Base-by-base conservation (phyloP, 768 basidiomycete genomes). In the Suillus occidentalis region DNA sequence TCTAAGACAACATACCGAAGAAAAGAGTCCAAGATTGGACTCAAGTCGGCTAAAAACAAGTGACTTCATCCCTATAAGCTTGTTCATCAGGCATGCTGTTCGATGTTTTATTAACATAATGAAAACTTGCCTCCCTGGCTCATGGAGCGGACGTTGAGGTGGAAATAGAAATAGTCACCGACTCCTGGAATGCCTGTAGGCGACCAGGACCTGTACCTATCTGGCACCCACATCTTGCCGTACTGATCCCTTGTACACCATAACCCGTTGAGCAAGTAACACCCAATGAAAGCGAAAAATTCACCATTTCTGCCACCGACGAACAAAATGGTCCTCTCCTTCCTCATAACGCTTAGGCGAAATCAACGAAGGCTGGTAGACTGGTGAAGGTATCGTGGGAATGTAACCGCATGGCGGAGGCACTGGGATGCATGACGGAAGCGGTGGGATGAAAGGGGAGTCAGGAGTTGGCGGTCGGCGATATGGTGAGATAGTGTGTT, bases 231-330 rank as follows among this genome's bases (percentile, higher is more conserved):
- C 10, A 25, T 25, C 22, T 28, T 42, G 25, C 3, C 12, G 3
- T 42, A 28, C 18, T 7, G 18, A 42, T 59, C 39, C 58, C 58
- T 59, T 59, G 20, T 28, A 3, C 40, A 42, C 28, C 58, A 20
- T 18, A 58, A 28, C 10, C 18, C 25, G 13, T 42, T 42, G 25
- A 42, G 16, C 22, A 58, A 42, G 25, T 18, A 59, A 18, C 58
- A 36, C 40, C 18, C 16, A 59, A 42, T 9, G 3, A 20, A 28
- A 31, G 22, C 18, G 37, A 39, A 59, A 18, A 20, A 59, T 18
- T 59, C 28, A 59, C 58, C 58, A 39, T 59, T 18, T 40, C 28
- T 59, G 58, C 58, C 39, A 59, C 40, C 58, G 39, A 59, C 58
- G 58, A 28, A 59, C 4, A 20, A 59, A 42, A 59, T 59, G 58